Conservation (phyloP, 441 rosid genomes). For the Croton setiger region DNA sequence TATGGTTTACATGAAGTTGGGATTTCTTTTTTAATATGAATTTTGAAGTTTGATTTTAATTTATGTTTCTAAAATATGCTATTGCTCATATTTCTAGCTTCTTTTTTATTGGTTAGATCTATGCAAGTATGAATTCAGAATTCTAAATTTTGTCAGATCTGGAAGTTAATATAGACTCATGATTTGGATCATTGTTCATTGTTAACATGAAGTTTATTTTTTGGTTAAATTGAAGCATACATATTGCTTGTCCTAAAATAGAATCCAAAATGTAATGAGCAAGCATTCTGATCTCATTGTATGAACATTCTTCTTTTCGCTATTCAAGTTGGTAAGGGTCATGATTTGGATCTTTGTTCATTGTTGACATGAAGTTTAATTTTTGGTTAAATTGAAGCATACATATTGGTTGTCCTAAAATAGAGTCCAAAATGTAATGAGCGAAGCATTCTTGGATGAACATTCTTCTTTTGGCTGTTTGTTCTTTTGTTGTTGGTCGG, state of each 20-base stretch:
- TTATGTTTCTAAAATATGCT: too few species aligned
- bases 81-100: neutral
- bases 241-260: neutral
- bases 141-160: conserved; percentile 11
- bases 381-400: neutral
- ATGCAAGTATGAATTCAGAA: conserved; percentile 1
- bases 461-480: neutral
- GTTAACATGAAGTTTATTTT: conserved; percentile 1
- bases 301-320: too few species aligned
- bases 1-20: neutral
- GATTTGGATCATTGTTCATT: neutral
- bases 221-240: neutral
- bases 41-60: neutral
- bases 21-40: neutral
- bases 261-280: neutral
- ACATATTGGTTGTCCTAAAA: neutral
- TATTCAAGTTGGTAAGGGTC: neutral
- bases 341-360: neutral
- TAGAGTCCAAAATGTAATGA: neutral
- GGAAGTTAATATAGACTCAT: neutral
- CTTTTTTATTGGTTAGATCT: neutral
- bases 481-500: neutral
- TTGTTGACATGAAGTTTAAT: neutral
- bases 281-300: neutral
- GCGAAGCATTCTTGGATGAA: neutral